A percentile compares a stretch with the other conserved stretches of the same genome.
Conservation (phyloP, 495 filamentous ascomycete genomes). For the Podospora pseudocomata region DNA sequence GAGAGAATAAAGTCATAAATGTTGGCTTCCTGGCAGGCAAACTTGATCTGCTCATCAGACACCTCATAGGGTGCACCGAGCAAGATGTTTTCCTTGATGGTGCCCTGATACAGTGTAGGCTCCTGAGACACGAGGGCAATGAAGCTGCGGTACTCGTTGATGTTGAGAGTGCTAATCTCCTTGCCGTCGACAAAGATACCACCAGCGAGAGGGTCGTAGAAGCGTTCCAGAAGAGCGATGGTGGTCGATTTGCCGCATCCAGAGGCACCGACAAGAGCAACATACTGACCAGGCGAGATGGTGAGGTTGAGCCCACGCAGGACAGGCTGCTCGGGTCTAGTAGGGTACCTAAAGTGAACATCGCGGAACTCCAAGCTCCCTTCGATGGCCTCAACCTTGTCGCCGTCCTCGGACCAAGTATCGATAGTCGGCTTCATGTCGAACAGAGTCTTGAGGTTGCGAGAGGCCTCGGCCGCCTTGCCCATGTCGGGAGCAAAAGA, state of each 20-base stretch:
- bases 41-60: slow-evolving; percentile 52
- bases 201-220: slow-evolving; percentile 61
- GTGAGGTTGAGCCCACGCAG: slow-evolving; percentile 53
- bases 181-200: slow-evolving; percentile 54
- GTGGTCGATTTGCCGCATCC: slow-evolving; percentile 76
- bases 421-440: slow-evolving; percentile 37
- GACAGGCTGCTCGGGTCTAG: slow-evolving; percentile 53
- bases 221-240: slow-evolving; percentile 64
- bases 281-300: slow-evolving; percentile 64
- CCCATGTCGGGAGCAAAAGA: slow-evolving; percentile 41
- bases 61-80: slow-evolving; percentile 47
- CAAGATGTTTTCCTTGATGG: slow-evolving; percentile 59
- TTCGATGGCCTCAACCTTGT: slow-evolving; percentile 50
- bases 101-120: slow-evolving; percentile 54
- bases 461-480: slow-evolving; percentile 35
- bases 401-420: slow-evolving; percentile 72
- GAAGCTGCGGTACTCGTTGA: slow-evolving; percentile 52
- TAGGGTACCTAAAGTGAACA: slow-evolving; percentile 61
- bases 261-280: slow-evolving; percentile 67
- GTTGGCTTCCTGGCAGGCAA: slow-evolving; percentile 61
- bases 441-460: slow-evolving; percentile 39
- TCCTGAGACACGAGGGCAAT: slow-evolving; percentile 66
- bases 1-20: slow-evolving; percentile 64
- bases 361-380: slow-evolving; percentile 56
- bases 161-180: slow-evolving; percentile 48